phyloP scores from a whole-genome alignment of 164 flowering plant genomes.

The Houttuynia cordata region DNA sequence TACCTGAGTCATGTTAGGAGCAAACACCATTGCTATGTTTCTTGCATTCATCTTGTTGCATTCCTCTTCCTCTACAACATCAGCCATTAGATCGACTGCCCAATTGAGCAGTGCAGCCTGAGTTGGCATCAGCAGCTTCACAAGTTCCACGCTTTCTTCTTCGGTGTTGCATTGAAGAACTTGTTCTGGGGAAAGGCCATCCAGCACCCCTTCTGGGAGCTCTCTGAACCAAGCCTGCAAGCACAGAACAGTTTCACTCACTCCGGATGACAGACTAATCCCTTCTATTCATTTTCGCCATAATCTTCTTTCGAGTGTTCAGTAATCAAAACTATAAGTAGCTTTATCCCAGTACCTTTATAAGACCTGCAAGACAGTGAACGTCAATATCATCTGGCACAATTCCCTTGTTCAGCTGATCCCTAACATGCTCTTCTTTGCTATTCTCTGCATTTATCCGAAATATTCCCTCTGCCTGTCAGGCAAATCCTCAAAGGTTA shows the following conservation, averaged over 20 bases:
- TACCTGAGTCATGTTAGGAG: conserved; percentile 99
- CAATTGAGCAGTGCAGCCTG: conserved; percentile 76
- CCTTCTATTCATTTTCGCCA: neutral
- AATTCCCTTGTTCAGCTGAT: conserved; percentile 74
- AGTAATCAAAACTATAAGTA: neutral
- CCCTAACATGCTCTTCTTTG: conserved; percentile 81
- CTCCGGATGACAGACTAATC: neutral
- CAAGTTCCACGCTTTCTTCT: conserved; percentile 66
- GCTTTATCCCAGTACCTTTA: conserved; percentile 14
- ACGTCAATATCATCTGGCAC: conserved; percentile 88
- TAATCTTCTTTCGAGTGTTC: neutral
- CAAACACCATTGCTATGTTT: conserved; percentile 88
- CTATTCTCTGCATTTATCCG: conserved; percentile 93
- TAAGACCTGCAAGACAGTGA: conserved; percentile 89
- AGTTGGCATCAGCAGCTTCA: conserved; percentile 65
- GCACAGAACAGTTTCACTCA: neutral
- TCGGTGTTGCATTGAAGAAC: conserved; percentile 79
- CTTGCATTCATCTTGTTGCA: conserved; percentile 92
- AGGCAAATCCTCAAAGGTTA: neutral
- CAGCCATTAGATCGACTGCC: conserved; percentile 96
- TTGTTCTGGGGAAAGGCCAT: conserved; percentile 90
- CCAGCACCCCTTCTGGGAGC: conserved; percentile 83
- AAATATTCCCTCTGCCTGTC: conserved; percentile 92
- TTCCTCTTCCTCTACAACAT: conserved; percentile 89
- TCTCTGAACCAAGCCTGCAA: conserved; percentile 89